Evolutionary conservation across 164 flowering plant species (phyloP).

Genomic region (Berberis thunbergii): DNA sequence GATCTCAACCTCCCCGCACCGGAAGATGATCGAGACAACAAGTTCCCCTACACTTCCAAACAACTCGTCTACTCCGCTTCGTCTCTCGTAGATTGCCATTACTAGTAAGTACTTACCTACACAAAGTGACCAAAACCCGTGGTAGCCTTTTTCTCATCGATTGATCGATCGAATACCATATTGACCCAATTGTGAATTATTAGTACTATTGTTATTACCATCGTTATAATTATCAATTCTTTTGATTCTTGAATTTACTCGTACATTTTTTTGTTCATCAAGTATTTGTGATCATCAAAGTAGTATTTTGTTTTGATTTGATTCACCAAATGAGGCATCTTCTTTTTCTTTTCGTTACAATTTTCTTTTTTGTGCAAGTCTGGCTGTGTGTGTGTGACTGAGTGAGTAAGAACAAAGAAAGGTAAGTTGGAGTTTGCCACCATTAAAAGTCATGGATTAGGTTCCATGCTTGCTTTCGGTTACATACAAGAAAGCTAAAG

Average conservation of each 20-base stretch:
- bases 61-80: conserved; percentile 28
- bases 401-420: conserved; percentile 7
- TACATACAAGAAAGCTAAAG: conserved; percentile 10
- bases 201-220: conserved; percentile 2
- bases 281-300: conserved; percentile 24
- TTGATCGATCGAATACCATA: neutral
- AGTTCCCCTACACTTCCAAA: conserved; percentile 24
- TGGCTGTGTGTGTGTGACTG: neutral
- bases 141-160: neutral
- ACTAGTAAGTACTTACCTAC: conserved; percentile 8
- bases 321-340: conserved; percentile 46
- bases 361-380: no score
- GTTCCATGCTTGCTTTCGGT: conserved; percentile 13
- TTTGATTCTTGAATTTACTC: conserved; percentile 4
- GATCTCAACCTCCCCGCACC: conserved; percentile 75
- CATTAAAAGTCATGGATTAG: conserved; percentile 36
- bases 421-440: conserved; percentile 15
- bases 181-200: conserved; percentile 9
- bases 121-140: no score
- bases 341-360: conserved; percentile 8
- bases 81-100: conserved; percentile 35
- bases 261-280: conserved; percentile 8
- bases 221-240: conserved; percentile 2
- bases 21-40: conserved; percentile 32
- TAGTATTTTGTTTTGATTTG: neutral